phyloP scores from a whole-genome alignment of 257 asterid species.

The Primulina tabacum region DNA sequence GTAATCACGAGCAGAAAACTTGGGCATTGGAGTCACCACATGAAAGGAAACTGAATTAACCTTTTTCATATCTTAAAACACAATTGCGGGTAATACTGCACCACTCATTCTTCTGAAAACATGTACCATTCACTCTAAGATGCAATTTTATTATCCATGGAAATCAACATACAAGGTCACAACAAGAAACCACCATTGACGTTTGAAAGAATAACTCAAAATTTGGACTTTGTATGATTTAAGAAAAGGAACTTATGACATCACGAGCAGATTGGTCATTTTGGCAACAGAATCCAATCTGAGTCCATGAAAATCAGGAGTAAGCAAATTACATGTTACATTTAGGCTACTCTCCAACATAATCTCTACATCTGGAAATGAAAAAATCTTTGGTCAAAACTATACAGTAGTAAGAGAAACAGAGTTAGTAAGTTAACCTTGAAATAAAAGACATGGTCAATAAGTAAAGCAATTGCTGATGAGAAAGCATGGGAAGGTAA shows the following conservation, averaged over 20 bases:
- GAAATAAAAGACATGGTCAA: constrained; percentile 94
- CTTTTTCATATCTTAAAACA: constrained; percentile 4
- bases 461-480: constrained; percentile 86
- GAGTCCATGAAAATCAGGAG: constrained; percentile 7
- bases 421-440: constrained; percentile 49
- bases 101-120: not conserved
- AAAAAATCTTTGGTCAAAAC: not conserved
- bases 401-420: constrained; percentile 12
- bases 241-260: not conserved
- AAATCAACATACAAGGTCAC: constrained; percentile 1
- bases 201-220: constrained; percentile 15
- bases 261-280: constrained; percentile 9
- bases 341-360: not conserved
- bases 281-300: constrained; percentile 12
- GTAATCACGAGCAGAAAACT: not conserved
- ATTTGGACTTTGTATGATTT: not conserved
- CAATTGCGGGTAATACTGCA: constrained; percentile 6
- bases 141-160: constrained; percentile 1
- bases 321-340: not conserved
- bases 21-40: not conserved
- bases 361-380: not conserved
- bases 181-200: constrained; percentile 16
- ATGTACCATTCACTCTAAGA: not conserved
- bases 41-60: not conserved
- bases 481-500: constrained; percentile 98